Conservation (phyloP, 2,329 filamentous ascomycete species). For the Cordyceps pruinosa region DNA sequence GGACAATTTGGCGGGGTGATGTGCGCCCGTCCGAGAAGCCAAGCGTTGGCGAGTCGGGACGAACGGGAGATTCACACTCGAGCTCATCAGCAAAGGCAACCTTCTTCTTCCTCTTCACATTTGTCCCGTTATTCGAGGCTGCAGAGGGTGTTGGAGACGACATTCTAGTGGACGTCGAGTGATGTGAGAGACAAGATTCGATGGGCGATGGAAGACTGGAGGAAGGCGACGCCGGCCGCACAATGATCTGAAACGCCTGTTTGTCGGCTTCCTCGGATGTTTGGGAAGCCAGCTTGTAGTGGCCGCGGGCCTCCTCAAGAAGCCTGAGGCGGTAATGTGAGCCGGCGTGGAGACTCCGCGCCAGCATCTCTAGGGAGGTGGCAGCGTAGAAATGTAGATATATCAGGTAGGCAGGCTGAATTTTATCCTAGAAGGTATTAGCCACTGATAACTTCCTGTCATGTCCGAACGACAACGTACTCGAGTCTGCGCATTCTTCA, state of each 20-base stretch:
- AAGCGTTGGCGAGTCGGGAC: constrained; percentile 54
- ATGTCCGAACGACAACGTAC: constrained; percentile 26
- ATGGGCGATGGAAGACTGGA: constrained; percentile 41
- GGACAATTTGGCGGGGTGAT: constrained; percentile 7
- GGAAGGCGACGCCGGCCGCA: constrained; percentile 31
- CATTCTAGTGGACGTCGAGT: constrained; percentile 34
- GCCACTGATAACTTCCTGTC: neutral
- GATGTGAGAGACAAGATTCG: constrained; percentile 39
- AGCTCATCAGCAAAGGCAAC: constrained; percentile 31
- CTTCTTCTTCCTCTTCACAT: constrained; percentile 30
- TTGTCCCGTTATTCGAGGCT: constrained; percentile 27
- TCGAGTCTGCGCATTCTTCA: constrained; percentile 40
- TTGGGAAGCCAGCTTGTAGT: constrained; percentile 43
- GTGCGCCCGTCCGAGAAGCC: constrained; percentile 39
- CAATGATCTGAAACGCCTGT: constrained; percentile 35
- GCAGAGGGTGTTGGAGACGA: constrained; percentile 43
- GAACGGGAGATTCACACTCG: constrained; percentile 40
- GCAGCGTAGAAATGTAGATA: constrained; percentile 58
- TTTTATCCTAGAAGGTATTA: constrained; percentile 23
- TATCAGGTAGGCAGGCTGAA: constrained; percentile 49
- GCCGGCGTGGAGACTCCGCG: constrained; percentile 38
- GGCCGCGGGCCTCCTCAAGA: constrained; percentile 43
- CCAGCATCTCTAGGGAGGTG: constrained; percentile 51
- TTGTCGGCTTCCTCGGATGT: constrained; percentile 37
- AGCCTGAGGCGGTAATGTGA: constrained; percentile 41